Base-by-base conservation (phyloP, 495 filamentous ascomycete genomes). In the Aspergillus heteromorphus region DNA sequence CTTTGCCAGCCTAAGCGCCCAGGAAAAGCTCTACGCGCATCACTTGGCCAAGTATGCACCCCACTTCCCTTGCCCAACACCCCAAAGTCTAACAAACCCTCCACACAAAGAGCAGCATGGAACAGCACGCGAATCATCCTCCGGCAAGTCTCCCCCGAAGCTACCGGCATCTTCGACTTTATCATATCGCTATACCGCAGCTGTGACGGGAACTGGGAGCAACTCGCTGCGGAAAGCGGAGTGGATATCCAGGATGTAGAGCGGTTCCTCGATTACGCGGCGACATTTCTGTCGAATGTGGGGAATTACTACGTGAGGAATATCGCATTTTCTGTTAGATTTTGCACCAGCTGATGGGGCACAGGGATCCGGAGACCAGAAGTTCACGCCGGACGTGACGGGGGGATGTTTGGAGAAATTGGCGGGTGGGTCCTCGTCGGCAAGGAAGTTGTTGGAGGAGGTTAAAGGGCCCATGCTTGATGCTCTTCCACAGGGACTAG, bases 91-190 rank as follows among this genome's bases (percentile, higher is more conserved):
- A 40, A 47, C 48, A 41, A 40, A 51, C 16, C 18, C 7, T 40
- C 25, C 54, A 69, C n/a, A n/a, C n/a, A n/a, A n/a, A n/a, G 57
- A 27, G 73, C 71, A 13, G 67, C 74, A 14, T 77, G 71, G 71
- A 57, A 54, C 48, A 72, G 74, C 25, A 53, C 65, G 0, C 49
- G 70, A 29, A 69, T 75, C 29, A 65, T 75, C 40, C 40, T 77
- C 4, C 58, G 61, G 18, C 74, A 77, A 54, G 67, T 73, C 2
- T 74, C 71, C 6, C 67, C 67, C 16, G 73, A 77, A 56, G 60
- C 65, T 0, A 58, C 53, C 8, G 59, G 34, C 2, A 74, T 75
- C n/a, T n/a, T n/a, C n/a, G n/a, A n/a, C n/a, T n/a, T n/a, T n/a
- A n/a, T n/a, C n/a, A n/a, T n/a, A n/a, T n/a, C n/a, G n/a, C n/a